Evolutionary conservation across 208 protist species (phyloP).

Genomic region (Lotmaria passim): DNA sequence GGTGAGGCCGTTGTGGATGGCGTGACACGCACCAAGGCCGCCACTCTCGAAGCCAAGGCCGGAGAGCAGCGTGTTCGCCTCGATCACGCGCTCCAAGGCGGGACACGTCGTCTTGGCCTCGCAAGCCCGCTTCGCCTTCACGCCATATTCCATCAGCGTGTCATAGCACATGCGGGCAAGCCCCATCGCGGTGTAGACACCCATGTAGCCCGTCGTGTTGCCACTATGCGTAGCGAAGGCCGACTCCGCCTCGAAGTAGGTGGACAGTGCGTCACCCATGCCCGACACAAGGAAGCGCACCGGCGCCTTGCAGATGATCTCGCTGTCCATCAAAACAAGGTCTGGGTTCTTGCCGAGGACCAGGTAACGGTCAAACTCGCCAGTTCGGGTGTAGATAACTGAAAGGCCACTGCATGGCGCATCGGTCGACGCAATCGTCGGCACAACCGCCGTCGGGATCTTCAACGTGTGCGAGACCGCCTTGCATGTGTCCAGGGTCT

Average conservation of each 20-base stretch:
- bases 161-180: constrained; percentile 43
- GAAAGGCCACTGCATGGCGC: constrained; percentile 38
- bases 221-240: constrained; percentile 24
- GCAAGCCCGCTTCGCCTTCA: constrained; percentile 36
- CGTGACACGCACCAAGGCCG: constrained; percentile 35
- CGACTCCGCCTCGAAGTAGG: constrained; percentile 37
- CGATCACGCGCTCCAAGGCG: constrained; percentile 40
- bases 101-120: constrained; percentile 33
- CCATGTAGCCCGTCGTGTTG: constrained; percentile 38
- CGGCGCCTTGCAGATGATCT: constrained; percentile 32
- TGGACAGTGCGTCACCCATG: constrained; percentile 45
- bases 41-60: constrained; percentile 36
- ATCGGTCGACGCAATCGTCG: constrained; percentile 37
- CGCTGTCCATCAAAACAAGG: constrained; percentile 40
- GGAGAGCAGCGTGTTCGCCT: constrained; percentile 40
- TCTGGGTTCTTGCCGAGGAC: constrained; percentile 36
- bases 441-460: constrained; percentile 27
- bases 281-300: constrained; percentile 40
- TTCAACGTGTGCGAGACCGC: constrained; percentile 35
- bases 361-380: constrained; percentile 39
- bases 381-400: constrained; percentile 32
- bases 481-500: constrained; percentile 40
- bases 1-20: constrained; percentile 45
- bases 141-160: constrained; percentile 34
- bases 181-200: constrained; percentile 33